Percentiles rank a stretch among this genome's conserved stretches.
Conservation (phyloP, 495 filamentous ascomycete genomes). For the Penicillium ucsense region DNA sequence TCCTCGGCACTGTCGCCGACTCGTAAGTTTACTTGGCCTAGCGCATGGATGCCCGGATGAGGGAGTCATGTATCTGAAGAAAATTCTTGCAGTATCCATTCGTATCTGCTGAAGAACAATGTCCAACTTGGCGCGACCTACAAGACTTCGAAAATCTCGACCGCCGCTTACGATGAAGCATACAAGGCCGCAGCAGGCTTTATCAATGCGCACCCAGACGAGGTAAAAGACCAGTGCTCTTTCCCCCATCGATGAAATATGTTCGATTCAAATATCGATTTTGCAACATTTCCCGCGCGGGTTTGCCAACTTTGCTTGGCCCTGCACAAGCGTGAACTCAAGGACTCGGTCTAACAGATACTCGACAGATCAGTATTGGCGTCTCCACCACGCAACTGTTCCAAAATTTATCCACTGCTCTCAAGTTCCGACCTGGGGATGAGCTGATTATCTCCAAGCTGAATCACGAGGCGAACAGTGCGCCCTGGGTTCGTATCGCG, state of each 20-base stretch:
- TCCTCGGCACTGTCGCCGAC: slow-evolving; percentile 52
- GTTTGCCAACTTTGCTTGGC: too few species aligned
- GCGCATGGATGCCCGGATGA: background rate
- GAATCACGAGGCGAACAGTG: slow-evolving; percentile 66
- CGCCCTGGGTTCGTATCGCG: slow-evolving; percentile 59
- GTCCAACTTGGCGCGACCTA: slow-evolving; percentile 67
- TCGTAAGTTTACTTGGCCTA: slow-evolving; percentile 35
- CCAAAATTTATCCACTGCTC: slow-evolving; percentile 54
- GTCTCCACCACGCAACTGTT: slow-evolving; percentile 64
- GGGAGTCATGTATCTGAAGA: too few species aligned
- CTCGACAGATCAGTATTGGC: slow-evolving; percentile 37
- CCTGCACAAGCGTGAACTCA: too few species aligned
- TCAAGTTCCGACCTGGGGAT: slow-evolving; percentile 47
- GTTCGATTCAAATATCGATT: too few species aligned
- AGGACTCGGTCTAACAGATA: too few species aligned
- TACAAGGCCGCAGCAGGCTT: slow-evolving; percentile 54
- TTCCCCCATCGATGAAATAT: too few species aligned
- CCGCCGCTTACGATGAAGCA: slow-evolving; percentile 42
- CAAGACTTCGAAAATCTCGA: slow-evolving; percentile 42
- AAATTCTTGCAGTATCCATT: slow-evolving; percentile 38
- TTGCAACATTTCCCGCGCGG: too few species aligned
- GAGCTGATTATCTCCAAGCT: slow-evolving; percentile 58
- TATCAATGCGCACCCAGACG: slow-evolving; percentile 52
- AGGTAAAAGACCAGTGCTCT: slow-evolving; percentile 31
- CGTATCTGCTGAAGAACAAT: slow-evolving; percentile 58